phyloP scores from a whole-genome alignment of 2,329 filamentous ascomycete genomes.

The Ceratocystis variospora region DNA sequence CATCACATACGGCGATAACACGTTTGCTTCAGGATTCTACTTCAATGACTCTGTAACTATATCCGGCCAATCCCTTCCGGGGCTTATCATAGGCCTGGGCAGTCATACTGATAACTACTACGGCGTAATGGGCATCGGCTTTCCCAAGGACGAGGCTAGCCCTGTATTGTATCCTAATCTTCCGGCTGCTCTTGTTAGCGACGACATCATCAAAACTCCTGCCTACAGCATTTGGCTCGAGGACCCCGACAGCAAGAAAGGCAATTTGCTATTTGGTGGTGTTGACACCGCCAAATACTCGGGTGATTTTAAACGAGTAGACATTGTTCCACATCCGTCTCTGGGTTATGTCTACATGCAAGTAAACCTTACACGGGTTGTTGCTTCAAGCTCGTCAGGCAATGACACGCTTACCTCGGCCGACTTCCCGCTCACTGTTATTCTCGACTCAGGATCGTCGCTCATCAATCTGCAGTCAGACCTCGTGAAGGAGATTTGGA shows the following conservation, averaged over 20 bases:
- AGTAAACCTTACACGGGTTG: constrained; percentile 36
- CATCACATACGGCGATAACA: constrained; percentile 50
- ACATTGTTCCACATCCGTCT: constrained; percentile 36
- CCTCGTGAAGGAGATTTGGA: constrained; percentile 40
- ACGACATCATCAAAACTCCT: constrained; percentile 49
- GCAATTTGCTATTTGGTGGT: constrained; percentile 67
- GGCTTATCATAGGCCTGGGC: constrained; percentile 47
- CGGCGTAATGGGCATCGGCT: constrained; percentile 48
- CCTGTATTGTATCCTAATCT: constrained; percentile 40
- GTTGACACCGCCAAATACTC: constrained; percentile 62
- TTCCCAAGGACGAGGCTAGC: constrained; percentile 39
- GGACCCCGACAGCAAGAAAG: constrained; percentile 45
- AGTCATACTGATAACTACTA: constrained; percentile 39
- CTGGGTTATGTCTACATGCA: constrained; percentile 34
- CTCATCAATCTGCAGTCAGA: constrained; percentile 54
- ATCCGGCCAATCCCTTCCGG: constrained; percentile 36
- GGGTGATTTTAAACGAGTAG: constrained; percentile 47
- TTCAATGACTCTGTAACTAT: constrained; percentile 44
- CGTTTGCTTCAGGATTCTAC: constrained; percentile 43
- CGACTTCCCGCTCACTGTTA: constrained; percentile 40
- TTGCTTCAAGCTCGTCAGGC: constrained; percentile 36
- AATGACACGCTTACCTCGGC: constrained; percentile 33
- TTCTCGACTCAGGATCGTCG: constrained; percentile 65
- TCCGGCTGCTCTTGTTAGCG: constrained; percentile 48
- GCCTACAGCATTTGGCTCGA: constrained; percentile 61